A percentile compares a stretch with the other conserved stretches of the same genome.
Conservation (phyloP, 495 filamentous ascomycete species). For the Entonaema liquescens region DNA sequence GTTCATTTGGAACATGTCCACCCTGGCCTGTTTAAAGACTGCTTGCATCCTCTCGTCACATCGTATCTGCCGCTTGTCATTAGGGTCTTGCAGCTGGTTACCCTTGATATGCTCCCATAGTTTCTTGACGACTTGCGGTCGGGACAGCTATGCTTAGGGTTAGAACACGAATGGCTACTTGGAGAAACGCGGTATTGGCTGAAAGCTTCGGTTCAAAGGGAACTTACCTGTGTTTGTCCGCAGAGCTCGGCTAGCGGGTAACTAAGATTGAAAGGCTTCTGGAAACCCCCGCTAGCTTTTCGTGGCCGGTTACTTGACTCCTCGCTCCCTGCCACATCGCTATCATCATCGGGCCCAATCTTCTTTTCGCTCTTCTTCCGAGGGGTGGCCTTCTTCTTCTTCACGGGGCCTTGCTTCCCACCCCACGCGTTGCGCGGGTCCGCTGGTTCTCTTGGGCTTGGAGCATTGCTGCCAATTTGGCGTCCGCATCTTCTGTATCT, state of each 20-base stretch:
- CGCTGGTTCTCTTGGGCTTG: constrained; percentile 89
- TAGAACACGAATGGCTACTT: background rate
- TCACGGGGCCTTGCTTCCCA: constrained; percentile 66
- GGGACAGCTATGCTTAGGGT: constrained; percentile 69
- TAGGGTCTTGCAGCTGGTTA: constrained; percentile 87
- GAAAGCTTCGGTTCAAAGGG: background rate
- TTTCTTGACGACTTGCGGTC: constrained; percentile 93
- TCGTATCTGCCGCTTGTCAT: constrained; percentile 86
- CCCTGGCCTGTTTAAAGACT: constrained; percentile 87
- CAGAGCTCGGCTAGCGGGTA: constrained; percentile 58
- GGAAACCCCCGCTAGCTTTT: constrained; percentile 59
- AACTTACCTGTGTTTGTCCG: constrained; percentile 67
- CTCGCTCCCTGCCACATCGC: constrained; percentile 72
- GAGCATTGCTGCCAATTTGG: constrained; percentile 81
- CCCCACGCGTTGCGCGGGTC: constrained; percentile 77
- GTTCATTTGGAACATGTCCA: constrained; percentile 99
- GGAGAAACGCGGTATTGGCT: background rate
- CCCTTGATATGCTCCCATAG: constrained; percentile 94
- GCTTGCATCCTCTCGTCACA: constrained; percentile 91
- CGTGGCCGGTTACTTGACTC: constrained; percentile 59
- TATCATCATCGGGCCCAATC: constrained; percentile 81
- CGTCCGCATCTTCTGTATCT: constrained; percentile 75
- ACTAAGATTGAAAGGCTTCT: constrained; percentile 64
- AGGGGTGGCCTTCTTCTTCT: constrained; percentile 68
- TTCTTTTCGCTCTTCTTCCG: constrained; percentile 76